Base-by-base conservation (phyloP, 2,329 filamentous ascomycete genomes). In the Fusarium sp. region DNA sequence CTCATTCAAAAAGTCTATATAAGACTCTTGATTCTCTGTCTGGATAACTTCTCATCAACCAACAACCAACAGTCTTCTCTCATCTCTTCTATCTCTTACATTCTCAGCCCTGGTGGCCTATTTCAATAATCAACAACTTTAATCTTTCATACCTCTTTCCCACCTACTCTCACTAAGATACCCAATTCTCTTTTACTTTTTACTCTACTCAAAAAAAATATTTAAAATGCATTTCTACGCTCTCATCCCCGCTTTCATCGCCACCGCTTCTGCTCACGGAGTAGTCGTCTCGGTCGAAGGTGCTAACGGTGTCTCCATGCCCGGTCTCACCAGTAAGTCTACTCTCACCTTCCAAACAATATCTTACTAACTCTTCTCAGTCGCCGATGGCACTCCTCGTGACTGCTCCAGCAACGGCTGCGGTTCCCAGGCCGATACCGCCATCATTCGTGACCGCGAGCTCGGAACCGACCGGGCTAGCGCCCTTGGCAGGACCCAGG, bases 351-450 rank as follows among this genome's bases (percentile, higher is more conserved):
- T 7, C 7, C 24, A 25, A 25, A 2, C 24, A 25, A 2, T 25
- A 25, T 25, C 24, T 2, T 8, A 25, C 24, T 25, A 25, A 25
- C 24, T 25, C 24, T 25, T 25, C 24, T 24, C 24, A 25, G 24
- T 91, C 69, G 82, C 83, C 48, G 89, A 92, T 66, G 89, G 89
- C 74, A 91, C 90, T 67, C 90, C 89, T 53, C 88, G 90, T 75
- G 89, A 92, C 80, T 92, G 89, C 78, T 82, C 86, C 53, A 82
- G 81, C 73, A 88, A 89, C 72, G 69, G 77, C 47, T 91, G 89
- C 76, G 90, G 90, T 62, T 85, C 89, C n/a, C 86, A 92, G 77
- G 87, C 86, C 63, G 90, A 92, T 76, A 92, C 90, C n/a, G 84
- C 89, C 78, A 91, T 92, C 82, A 91, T 92, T 79, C 87, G 89